Evolutionary conservation across 148 eudicot genomes (phyloP).

Genomic region (Rhododendron ovatum): DNA sequence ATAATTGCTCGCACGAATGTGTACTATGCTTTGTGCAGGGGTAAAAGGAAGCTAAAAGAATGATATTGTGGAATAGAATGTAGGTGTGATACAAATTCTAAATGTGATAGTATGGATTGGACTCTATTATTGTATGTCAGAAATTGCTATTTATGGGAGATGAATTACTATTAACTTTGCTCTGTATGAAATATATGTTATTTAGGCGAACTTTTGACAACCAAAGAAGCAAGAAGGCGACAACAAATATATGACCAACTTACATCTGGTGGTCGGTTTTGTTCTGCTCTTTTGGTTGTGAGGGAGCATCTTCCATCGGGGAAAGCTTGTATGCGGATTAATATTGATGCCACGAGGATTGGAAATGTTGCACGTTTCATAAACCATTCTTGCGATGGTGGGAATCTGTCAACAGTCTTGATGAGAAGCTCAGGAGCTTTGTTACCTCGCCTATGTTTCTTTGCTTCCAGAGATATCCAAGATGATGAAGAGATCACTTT

Average conservation of each 20-base stretch:
- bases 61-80: not conserved
- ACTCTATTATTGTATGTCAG: not conserved
- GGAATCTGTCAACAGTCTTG: conserved; percentile 55
- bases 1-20: not conserved
- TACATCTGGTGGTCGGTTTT: conserved; percentile 31
- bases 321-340: conserved; percentile 80
- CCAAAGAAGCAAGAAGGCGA: conserved; percentile 67
- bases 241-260: conserved; percentile 64
- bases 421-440: conserved; percentile 68
- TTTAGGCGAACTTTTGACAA: conserved; percentile 79
- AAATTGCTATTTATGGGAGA: not conserved
- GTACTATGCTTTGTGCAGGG: too few species aligned
- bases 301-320: conserved; percentile 84
- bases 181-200: not conserved
- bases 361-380: conserved; percentile 79
- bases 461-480: conserved; percentile 56
- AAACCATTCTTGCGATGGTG: conserved; percentile 94
- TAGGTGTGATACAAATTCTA: not conserved
- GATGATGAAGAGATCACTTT: conserved; percentile 73
- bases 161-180: not conserved
- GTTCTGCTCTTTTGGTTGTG: conserved; percentile 74
- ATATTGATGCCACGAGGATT: conserved; percentile 73
- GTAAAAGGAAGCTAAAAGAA: not conserved
- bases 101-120: not conserved
- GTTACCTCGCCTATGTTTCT: conserved; percentile 75